These are phyloP conservation scores for Rhododendron vialii DNA, from an alignment of 148 eudicot species.

Conservation along the genomic window DNA sequence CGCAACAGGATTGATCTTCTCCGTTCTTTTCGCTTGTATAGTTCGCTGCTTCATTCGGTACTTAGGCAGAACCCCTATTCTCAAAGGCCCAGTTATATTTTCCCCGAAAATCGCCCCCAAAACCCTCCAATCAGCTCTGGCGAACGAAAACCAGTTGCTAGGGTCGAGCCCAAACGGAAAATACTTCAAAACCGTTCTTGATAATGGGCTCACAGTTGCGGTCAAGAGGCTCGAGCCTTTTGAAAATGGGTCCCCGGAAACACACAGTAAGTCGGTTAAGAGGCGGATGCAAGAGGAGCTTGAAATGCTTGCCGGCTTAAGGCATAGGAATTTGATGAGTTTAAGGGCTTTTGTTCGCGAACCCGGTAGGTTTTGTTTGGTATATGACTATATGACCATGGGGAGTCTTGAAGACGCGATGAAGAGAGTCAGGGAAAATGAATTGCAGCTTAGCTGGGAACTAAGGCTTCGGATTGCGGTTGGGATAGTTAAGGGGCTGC, in stretches of 20 bases:
- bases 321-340: slow-evolving; percentile 80
- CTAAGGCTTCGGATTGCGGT: slow-evolving; percentile 71
- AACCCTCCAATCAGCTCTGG: slow-evolving; percentile 59
- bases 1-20: slow-evolving; percentile 38
- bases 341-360: slow-evolving; percentile 72
- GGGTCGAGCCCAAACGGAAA: slow-evolving; percentile 61
- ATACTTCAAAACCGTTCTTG: slow-evolving; percentile 62
- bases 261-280: slow-evolving; percentile 41
- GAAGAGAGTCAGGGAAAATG: slow-evolving; percentile 54
- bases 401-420: slow-evolving; percentile 79
- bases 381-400: slow-evolving; percentile 62
- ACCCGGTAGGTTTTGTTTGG: slow-evolving; percentile 43
- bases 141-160: slow-evolving; percentile 41
- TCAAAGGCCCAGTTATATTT: slow-evolving; percentile 77
- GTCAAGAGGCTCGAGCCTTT: slow-evolving; percentile 71
- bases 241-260: slow-evolving; percentile 28
- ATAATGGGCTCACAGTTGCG: slow-evolving; percentile 64
- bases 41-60: slow-evolving; percentile 50
- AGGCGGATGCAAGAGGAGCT: slow-evolving; percentile 63
- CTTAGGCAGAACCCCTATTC: slow-evolving; percentile 56
- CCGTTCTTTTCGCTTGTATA: slow-evolving; percentile 51
- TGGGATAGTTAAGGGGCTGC: slow-evolving; percentile 70
- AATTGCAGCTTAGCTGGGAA: slow-evolving; percentile 72
- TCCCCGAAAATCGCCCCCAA: slow-evolving; percentile 65
- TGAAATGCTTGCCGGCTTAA: slow-evolving; percentile 54